These are phyloP conservation scores for Stachybotrys echinatus DNA, from an alignment of 2,329 filamentous ascomycete genomes.

Conservation along the genomic window DNA sequence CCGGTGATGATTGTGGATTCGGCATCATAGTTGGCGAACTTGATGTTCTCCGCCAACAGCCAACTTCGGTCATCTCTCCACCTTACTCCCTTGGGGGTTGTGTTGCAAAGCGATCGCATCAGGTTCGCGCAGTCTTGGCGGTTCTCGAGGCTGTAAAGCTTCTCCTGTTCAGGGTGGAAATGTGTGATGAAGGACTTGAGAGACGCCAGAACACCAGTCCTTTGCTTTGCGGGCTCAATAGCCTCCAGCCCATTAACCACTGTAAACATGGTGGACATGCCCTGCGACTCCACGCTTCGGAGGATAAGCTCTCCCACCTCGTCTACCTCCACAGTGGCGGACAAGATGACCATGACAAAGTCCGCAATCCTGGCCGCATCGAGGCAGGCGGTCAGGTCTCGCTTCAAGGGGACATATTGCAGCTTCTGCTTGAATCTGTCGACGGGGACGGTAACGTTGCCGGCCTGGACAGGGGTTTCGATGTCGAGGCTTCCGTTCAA, in stretches of 20 bases:
- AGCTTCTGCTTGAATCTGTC: constrained; percentile 94
- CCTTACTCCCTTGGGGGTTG: constrained; percentile 85
- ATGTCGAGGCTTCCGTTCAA: constrained; percentile 80
- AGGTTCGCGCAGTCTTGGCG: constrained; percentile 88
- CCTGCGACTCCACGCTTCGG: constrained; percentile 85
- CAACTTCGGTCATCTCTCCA: constrained; percentile 96
- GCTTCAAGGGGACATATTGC: constrained; percentile 71
- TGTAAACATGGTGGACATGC: constrained; percentile 86
- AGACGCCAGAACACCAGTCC: constrained; percentile 70
- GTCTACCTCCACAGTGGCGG: constrained; percentile 78
- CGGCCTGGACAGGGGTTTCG: constrained; percentile 55
- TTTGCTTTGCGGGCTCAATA: constrained; percentile 74
- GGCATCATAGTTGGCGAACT: constrained; percentile 58
- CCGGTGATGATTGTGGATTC: constrained; percentile 74
- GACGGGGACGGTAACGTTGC: constrained; percentile 62
- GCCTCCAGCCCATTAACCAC: constrained; percentile 75
- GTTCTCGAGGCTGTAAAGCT: constrained; percentile 81
- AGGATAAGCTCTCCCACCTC: constrained; percentile 79
- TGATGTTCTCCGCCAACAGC: constrained; percentile 83
- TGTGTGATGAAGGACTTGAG: constrained; percentile 90
- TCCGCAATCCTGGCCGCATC: constrained; percentile 87
- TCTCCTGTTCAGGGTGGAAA: constrained; percentile 90
- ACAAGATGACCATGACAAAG: constrained; percentile 83
- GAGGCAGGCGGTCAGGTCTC: constrained; percentile 70
- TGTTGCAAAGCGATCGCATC: constrained; percentile 85